Percentiles rank a stretch among this genome's conserved stretches.
Evolutionary conservation across 345 rosid genomes (phyloP).

Genomic region (Populus davidiana): DNA sequence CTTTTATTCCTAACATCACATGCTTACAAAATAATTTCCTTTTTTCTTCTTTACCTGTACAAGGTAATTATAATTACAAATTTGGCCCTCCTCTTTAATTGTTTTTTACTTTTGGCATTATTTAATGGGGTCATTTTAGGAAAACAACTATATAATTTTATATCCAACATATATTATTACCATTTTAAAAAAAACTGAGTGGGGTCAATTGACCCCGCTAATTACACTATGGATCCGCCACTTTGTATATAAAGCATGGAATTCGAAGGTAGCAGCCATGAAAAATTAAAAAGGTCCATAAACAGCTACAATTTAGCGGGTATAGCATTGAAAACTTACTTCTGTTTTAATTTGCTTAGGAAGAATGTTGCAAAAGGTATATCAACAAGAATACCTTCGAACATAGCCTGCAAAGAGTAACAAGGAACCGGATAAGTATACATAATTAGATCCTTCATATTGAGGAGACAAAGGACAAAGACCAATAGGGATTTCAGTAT

Average conservation of each 20-base stretch:
- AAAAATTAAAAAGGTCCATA: neutral
- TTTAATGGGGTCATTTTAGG: too few relatives aligned
- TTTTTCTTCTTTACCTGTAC: too few relatives aligned
- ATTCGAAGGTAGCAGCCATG: neutral
- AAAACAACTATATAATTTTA: too few relatives aligned
- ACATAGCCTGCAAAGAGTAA: constrained; percentile 76
- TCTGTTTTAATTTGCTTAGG: constrained; percentile 94
- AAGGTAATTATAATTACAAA: too few relatives aligned
- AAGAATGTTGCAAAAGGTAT: constrained; percentile 98
- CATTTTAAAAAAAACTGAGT: too few relatives aligned
- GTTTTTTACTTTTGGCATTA: too few relatives aligned
- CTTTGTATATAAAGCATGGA: neutral
- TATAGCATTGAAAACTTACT: constrained; percentile 46
- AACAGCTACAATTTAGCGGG: neutral
- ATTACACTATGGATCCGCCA: too few relatives aligned
- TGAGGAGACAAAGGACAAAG: neutral
- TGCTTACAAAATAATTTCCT: too few relatives aligned
- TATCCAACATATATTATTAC: too few relatives aligned
- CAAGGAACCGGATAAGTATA: neutral
- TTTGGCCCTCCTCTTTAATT: too few relatives aligned
- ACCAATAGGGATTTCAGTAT: neutral
- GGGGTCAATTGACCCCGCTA: too few relatives aligned
- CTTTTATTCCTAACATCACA: too few relatives aligned
- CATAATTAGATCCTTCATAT: neutral
- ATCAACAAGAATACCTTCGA: constrained; percentile 98